Conservation (phyloP, 371 early-diverging fungal species). For the Catenaria anguillulae region DNA sequence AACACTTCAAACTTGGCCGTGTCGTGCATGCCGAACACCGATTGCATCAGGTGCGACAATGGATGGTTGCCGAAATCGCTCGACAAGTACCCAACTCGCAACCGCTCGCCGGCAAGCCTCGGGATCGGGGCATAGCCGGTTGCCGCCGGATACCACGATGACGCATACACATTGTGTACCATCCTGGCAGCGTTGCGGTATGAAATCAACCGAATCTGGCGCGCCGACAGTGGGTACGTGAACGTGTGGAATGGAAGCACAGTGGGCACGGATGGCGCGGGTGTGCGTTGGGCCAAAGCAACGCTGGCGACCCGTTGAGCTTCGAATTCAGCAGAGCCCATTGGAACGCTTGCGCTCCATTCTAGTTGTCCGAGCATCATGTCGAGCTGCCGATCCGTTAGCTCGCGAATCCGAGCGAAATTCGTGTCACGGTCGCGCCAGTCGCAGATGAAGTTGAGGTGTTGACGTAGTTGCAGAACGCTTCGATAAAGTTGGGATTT, state of each 20-base stretch:
- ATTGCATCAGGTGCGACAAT: slow-evolving; percentile 80
- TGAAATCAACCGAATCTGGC: slow-evolving; percentile 71
- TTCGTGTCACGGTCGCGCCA: slow-evolving; percentile 65
- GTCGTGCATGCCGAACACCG: slow-evolving; percentile 83
- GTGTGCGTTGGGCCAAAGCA: not conserved
- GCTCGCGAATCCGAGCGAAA: slow-evolving; percentile 54
- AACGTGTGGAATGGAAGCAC: slow-evolving; percentile 89
- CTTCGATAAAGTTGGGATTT: slow-evolving; percentile 82
- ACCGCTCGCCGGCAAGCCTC: slow-evolving; percentile 37
- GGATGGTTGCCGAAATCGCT: slow-evolving; percentile 90
- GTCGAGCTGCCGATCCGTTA: slow-evolving; percentile 59
- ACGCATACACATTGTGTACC: slow-evolving; percentile 17
- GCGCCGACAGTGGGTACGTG: slow-evolving; percentile 65
- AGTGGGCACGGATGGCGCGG: slow-evolving; percentile 58
- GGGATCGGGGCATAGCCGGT: slow-evolving; percentile 60
- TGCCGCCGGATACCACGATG: slow-evolving; percentile 11
- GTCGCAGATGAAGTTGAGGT: slow-evolving; percentile 69
- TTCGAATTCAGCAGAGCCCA: too few relatives aligned
- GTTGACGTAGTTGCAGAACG: slow-evolving; percentile 78
- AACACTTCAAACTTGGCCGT: slow-evolving; percentile 44
- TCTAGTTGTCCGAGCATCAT: slow-evolving; percentile 20
- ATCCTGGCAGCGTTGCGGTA: slow-evolving; percentile 50
- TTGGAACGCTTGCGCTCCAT: not conserved
- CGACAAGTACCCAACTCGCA: slow-evolving; percentile 65
- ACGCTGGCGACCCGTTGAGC: not conserved